Conservation (phyloP, 1,284 basidiomycete species). For the Ceratobasidium sp. region DNA sequence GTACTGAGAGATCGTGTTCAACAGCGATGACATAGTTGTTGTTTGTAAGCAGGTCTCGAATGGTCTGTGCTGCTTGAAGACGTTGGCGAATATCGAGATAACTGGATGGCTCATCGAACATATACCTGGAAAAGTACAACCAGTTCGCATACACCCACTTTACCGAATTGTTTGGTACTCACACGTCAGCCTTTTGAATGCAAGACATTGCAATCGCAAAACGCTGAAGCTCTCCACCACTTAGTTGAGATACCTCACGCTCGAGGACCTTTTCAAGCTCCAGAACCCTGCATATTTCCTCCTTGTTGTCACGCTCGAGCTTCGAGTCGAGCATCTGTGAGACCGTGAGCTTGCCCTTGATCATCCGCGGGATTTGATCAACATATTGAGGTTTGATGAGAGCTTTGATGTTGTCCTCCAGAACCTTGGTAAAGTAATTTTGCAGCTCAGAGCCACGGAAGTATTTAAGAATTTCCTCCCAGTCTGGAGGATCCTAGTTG, state of each 20-base stretch:
- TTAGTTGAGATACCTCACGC: constrained; percentile 84
- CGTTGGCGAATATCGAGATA: constrained; percentile 96
- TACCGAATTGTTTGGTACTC: constrained; percentile 51
- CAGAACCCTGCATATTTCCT: constrained; percentile 80
- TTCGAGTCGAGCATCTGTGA: constrained; percentile 89
- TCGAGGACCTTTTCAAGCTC: constrained; percentile 86
- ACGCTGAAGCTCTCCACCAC: constrained; percentile 94
- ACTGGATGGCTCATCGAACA: constrained; percentile 97
- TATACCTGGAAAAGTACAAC: constrained; percentile 66
- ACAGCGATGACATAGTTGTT: constrained; percentile 93
- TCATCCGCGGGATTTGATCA: constrained; percentile 94
- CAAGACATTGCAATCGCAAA: constrained; percentile 96
- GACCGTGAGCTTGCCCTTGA: constrained; percentile 89
- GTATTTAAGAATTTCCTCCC: constrained; percentile 96
- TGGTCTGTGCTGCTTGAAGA: constrained; percentile 93
- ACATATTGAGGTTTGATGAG: constrained; percentile 99
- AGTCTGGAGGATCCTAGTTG: constrained; percentile 88
- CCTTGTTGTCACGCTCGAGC: constrained; percentile 82
- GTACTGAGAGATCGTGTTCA: constrained; percentile 95
- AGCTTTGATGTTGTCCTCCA: constrained; percentile 97
- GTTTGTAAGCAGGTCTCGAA: constrained; percentile 81
- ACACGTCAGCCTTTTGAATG: constrained; percentile 92
- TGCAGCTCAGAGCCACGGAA: constrained; percentile 97
- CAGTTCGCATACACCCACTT: constrained; percentile 26
- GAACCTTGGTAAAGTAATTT: constrained; percentile 98